Evolutionary conservation across 2,329 filamentous ascomycete genomes (phyloP), one percentile per base, ranked within the genome.

Genomic region (Epichloe coenophiala): DNA sequence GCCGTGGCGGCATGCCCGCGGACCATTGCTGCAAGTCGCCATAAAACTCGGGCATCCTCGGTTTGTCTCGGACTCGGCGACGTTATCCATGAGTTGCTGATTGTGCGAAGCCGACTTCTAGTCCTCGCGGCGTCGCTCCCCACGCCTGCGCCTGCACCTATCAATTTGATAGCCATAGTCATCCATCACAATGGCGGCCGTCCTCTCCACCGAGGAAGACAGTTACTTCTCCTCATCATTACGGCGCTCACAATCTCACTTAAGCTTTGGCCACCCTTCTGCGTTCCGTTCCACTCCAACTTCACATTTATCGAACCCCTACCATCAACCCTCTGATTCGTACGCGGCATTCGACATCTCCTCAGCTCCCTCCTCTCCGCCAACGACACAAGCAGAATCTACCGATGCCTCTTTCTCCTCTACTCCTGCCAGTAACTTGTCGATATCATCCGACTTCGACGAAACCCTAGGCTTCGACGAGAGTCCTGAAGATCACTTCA

Each of bases 401-500:
- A 80, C 68, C 21, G 69, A 74, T 51, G 73, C 75, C 4, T 83
- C 81, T 2, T 78, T 74, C 61, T 71, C 73, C 23, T 84, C 82
- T 2, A 85, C 81, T 3, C 76, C 81, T 4, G 75, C 77, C 17
- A 82, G 79, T 58, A 83, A 76, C 57, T 66, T 83, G 50, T 84
- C 81, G 12, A 66, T 84, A 50, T 74, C 77, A 50, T 77, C 74
- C 45, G 75, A 77, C 52, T 76, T 71, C 58, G 77, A 80, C 47
- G 72, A 75, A 43, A 53, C 59, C 12, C 65, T 76, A 50, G 63
- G 70, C 41, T 66, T 73, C 44, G 68, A 76, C 53, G 62, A 66
- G 19, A 59, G 62, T 5, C 64, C 71, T 38, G 70, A 75, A 38
- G 74, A 79, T 42, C 68, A 70, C 48, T 71, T 75, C 44, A 62